Percentiles rank a stretch among this genome's conserved stretches.
Conservation (phyloP, 176 grass and related monocot genomes). For the Zizania latifolia region DNA sequence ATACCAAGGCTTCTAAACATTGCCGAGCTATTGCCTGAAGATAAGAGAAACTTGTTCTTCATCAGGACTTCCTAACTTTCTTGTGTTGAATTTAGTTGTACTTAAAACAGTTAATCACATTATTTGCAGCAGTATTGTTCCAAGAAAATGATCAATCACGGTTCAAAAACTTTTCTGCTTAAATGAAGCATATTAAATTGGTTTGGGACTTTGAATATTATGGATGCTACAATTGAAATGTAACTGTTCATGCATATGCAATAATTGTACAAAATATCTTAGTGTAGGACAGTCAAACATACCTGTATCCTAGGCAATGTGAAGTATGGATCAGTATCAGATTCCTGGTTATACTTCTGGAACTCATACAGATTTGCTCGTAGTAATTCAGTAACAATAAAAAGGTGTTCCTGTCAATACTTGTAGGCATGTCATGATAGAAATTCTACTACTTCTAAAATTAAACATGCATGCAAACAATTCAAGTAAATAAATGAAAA, state of each 20-base stretch:
- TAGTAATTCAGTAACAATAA: slow-evolving; percentile 92
- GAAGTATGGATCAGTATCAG: slow-evolving; percentile 66
- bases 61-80: background rate
- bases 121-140: background rate
- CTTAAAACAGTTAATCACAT: background rate
- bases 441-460: slow-evolving; percentile 19
- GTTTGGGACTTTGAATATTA: background rate
- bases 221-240: background rate
- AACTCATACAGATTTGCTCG: slow-evolving; percentile 92
- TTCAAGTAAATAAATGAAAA: slow-evolving; percentile 10
- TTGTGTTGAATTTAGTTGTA: background rate
- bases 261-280: slow-evolving; percentile 18
- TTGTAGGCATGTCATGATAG: background rate
- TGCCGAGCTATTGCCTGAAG: slow-evolving; percentile 79
- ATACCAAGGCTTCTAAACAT: slow-evolving; percentile 85
- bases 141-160: background rate
- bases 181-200: background rate
- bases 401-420: slow-evolving; percentile 85
- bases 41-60: slow-evolving; percentile 7
- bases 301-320: slow-evolving; percentile 96
- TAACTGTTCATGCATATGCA: background rate
- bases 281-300: slow-evolving; percentile 10
- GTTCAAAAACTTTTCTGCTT: background rate
- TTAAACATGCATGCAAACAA: slow-evolving; percentile 25
- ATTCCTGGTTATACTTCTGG: slow-evolving; percentile 95